These are phyloP conservation scores for Hypericum androsaemum DNA, from an alignment of 345 rosid species.

Conservation along the genomic window DNA sequence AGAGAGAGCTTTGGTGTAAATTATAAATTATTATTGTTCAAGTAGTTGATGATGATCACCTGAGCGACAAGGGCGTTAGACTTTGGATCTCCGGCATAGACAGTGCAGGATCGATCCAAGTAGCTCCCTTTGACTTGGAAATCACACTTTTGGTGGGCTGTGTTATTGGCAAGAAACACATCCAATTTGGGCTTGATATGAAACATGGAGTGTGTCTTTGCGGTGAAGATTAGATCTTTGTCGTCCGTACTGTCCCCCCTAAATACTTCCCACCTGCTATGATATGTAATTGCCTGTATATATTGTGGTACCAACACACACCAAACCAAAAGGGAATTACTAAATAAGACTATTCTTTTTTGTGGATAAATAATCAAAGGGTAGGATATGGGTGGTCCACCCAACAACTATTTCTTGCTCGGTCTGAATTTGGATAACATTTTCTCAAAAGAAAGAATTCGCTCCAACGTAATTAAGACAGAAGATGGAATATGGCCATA, in stretches of 20 bases:
- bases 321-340: too few species aligned
- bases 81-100: constrained; percentile 32
- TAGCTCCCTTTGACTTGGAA: constrained; percentile 38
- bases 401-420: too few species aligned
- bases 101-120: constrained; percentile 29
- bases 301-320: too few species aligned
- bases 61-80: constrained; percentile 37
- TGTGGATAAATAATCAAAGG: too few species aligned
- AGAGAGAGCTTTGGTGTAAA: neutral
- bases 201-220: constrained; percentile 30
- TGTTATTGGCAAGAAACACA: constrained; percentile 41
- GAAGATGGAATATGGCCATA: neutral
- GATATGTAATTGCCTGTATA: constrained; percentile 15
- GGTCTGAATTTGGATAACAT: neutral
- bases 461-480: constrained; percentile 13
- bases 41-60: constrained; percentile 14
- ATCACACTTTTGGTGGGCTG: constrained; percentile 29
- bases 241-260: constrained; percentile 44
- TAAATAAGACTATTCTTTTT: too few species aligned
- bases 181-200: constrained; percentile 37
- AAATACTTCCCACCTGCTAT: constrained; percentile 45
- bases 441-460: too few species aligned
- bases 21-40: neutral
- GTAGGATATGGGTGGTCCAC: too few species aligned
- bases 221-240: constrained; percentile 40